Base-by-base conservation (phyloP, 176 grass and related monocot genomes). In the Puya raimondii region DNA sequence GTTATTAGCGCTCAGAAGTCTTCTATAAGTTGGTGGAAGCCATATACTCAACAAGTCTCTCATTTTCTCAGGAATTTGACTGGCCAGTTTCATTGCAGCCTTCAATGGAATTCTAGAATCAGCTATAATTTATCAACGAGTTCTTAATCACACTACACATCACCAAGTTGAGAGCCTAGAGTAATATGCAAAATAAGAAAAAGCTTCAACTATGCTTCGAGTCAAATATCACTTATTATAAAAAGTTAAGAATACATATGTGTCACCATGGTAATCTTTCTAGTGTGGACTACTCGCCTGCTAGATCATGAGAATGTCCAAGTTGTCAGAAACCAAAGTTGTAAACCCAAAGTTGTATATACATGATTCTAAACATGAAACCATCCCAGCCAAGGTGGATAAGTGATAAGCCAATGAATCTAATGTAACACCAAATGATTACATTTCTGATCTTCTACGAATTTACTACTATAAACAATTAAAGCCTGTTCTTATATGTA, bases 1-100 rank as follows among this genome's bases (percentile, higher is more conserved):
- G 63, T 88, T 88, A 64, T 88, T 79, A 74, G 63, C 75, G 76
- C 80, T 96, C 77, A 91, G 57, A 75, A 96, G 91, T 65, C 88
- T 96, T 70, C 72, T 82, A 65, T 84, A 96, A 69, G 88, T 79
- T 29, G 82, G 74, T 33, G 82, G 91, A 81, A 76, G 80, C 91
- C 88, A 96, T 76, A 91, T 70, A 67, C 53, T 69, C 79, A 80
- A 91, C 68, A 75, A 51, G n/a, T 80, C 72, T 70, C 79, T 86
- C 82, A 88, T 86, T 71, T 68, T 78, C 48, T 71, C 56, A 63
- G 80, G 57, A 84, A 75, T 75, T 72, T 88, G 82, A 69, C 33
- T 57, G 15, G 76, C 72, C 68, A 91, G 59, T 70, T 80, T 91
- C 64, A 78, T 80, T 61, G 80, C 33, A 82, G 83, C 88, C 91